phyloP scores from a whole-genome alignment of 352 stramenopile species.

The Phytophthora palmivora region DNA sequence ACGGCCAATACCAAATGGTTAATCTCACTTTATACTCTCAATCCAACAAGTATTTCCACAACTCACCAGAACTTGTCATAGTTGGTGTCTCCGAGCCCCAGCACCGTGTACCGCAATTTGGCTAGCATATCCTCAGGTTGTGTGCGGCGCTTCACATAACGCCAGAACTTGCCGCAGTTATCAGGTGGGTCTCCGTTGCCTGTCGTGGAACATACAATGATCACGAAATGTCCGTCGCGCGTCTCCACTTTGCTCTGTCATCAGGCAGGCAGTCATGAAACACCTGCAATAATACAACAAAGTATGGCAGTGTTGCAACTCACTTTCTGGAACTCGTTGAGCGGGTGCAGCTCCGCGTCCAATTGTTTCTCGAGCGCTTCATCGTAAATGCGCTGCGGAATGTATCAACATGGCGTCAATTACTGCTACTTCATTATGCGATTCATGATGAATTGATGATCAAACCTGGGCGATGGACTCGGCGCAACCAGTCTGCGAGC shows the following conservation, averaged over 20 bases:
- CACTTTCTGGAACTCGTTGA: conserved; percentile 82
- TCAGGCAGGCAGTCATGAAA: neutral
- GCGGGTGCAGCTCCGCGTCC: conserved; percentile 54
- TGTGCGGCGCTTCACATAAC: conserved; percentile 91
- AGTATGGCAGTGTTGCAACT: neutral
- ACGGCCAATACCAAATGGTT: conserved; percentile 1
- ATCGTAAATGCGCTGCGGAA: conserved; percentile 65
- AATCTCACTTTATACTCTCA: neutral
- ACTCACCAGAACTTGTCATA: conserved; percentile 96
- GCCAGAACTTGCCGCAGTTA: conserved; percentile 94
- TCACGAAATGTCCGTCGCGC: conserved; percentile 55
- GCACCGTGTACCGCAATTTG: conserved; percentile 85
- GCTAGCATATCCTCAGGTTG: conserved; percentile 79
- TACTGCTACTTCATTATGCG: neutral
- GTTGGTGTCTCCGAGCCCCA: conserved; percentile 96
- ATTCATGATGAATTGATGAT: neutral
- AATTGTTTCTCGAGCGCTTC: conserved; percentile 67
- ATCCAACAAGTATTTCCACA: neutral
- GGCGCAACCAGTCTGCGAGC: conserved; percentile 89
- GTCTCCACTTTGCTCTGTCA: conserved; percentile 50
- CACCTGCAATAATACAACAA: neutral
- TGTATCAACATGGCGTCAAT: neutral
- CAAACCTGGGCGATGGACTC: conserved; percentile 85
- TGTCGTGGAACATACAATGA: conserved; percentile 95
- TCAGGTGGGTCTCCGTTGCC: conserved; percentile 96